Conservation (phyloP, 371 early-diverging fungal genomes). For the Umbelopsis sp. region DNA sequence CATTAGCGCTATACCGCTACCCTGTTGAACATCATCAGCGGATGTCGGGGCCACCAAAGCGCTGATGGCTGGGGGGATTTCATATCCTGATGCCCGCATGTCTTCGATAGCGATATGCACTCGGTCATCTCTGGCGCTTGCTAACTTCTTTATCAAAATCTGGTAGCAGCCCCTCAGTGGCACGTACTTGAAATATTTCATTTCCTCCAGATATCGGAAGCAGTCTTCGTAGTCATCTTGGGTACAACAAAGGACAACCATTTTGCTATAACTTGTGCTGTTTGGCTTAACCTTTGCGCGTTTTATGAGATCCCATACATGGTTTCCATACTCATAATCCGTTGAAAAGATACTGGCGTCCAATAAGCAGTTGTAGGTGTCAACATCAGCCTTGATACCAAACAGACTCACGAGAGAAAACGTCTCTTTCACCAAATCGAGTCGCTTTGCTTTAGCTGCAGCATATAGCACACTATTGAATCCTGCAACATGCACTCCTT, state of each 20-base stretch:
- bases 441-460: constrained; percentile 39
- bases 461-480: constrained; percentile 37
- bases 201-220: constrained; percentile 74
- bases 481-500: constrained; percentile 52
- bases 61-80: constrained; percentile 28
- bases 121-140: constrained; percentile 65
- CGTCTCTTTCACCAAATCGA: constrained; percentile 50
- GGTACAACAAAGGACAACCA: constrained; percentile 58
- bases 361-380: constrained; percentile 64
- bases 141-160: constrained; percentile 62
- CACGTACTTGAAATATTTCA: constrained; percentile 62
- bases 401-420: constrained; percentile 40
- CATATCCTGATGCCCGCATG: constrained; percentile 68
- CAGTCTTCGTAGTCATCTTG: constrained; percentile 76
- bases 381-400: constrained; percentile 46
- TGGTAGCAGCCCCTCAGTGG: constrained; percentile 66
- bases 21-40: neutral
- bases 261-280: constrained; percentile 54
- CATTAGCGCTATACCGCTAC: neutral
- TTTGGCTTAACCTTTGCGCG: constrained; percentile 42
- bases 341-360: constrained; percentile 56
- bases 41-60: neutral
- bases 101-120: constrained; percentile 65
- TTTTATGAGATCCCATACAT: constrained; percentile 45
- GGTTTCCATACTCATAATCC: constrained; percentile 51